phyloP scores from a whole-genome alignment of 164 flowering plant genomes.

The Cinnamomum chago region DNA sequence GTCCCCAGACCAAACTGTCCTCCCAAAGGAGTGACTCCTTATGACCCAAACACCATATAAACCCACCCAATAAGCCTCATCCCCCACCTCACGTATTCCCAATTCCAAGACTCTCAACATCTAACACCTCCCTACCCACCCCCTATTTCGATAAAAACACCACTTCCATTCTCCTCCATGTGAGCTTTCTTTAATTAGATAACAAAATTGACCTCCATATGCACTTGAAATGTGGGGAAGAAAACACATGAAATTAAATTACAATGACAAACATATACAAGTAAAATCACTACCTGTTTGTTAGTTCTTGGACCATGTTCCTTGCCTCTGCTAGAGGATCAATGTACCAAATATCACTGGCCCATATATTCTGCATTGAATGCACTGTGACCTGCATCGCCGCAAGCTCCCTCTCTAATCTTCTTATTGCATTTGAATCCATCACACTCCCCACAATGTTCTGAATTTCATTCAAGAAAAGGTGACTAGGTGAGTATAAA shows the following conservation, averaged over 20 bases:
- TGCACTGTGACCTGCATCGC: conserved; percentile 29
- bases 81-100: too few relatives aligned
- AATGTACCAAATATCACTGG: conserved; percentile 33
- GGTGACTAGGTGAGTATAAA: too few relatives aligned
- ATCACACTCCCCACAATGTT: conserved; percentile 38
- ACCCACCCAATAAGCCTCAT: too few relatives aligned
- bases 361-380: conserved; percentile 55
- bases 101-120: too few relatives aligned
- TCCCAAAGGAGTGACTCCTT: too few relatives aligned
- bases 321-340: conserved; percentile 51
- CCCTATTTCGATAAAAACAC: neutral
- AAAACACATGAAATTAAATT: neutral
- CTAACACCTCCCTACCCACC: neutral
- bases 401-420: conserved; percentile 26
- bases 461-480: conserved; percentile 29
- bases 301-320: conserved; percentile 35
- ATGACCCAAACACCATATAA: too few relatives aligned
- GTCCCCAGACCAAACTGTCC: too few relatives aligned
- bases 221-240: neutral
- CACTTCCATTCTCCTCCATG: neutral
- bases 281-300: conserved; percentile 1
- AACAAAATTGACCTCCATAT: neutral
- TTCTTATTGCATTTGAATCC: conserved; percentile 36
- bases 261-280: neutral
- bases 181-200: neutral